These are phyloP conservation scores for Lachancea thermotolerans DNA, from an alignment of 805 yeast genomes.

Conservation along the genomic window DNA sequence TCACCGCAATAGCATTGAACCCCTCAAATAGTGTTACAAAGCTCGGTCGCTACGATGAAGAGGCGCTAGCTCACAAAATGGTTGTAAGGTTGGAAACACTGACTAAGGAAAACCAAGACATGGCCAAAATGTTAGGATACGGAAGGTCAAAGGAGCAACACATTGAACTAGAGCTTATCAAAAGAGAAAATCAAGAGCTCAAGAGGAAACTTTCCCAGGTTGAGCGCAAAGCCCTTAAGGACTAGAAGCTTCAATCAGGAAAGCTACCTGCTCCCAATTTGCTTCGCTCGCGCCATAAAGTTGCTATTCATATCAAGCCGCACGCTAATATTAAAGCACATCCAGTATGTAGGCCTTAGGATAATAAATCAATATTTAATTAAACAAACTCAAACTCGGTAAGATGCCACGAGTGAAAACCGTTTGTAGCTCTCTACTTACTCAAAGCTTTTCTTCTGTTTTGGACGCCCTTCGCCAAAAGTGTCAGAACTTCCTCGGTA, in stretches of 20 bases:
- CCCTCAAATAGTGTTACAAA: constrained; percentile 43
- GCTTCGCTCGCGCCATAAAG: too few species aligned
- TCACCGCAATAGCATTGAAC: constrained; percentile 48
- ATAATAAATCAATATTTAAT: neutral
- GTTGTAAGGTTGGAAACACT: constrained; percentile 53
- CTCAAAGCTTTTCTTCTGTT: constrained; percentile 51
- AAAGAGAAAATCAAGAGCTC: constrained; percentile 43
- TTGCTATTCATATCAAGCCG: neutral
- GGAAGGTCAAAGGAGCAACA: constrained; percentile 70
- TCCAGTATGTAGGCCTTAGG: neutral
- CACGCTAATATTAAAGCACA: neutral
- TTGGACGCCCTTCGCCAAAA: constrained; percentile 73
- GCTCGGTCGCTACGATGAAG: constrained; percentile 62
- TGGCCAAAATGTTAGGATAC: constrained; percentile 63
- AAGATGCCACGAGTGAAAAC: neutral
- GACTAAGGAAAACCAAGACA: constrained; percentile 61
- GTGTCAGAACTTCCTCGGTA: constrained; percentile 64
- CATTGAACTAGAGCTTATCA: constrained; percentile 58
- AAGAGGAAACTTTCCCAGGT: constrained; percentile 20
- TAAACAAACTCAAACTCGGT: neutral
- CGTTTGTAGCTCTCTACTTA: constrained; percentile 9
- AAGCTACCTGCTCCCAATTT: too few species aligned
- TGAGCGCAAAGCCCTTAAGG: constrained; percentile 1
- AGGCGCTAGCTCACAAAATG: constrained; percentile 69
- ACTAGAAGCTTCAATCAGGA: neutral